These are phyloP conservation scores for Dothiorella sarmentorum DNA, from an alignment of 2,329 filamentous ascomycete species.

Conservation along the genomic window DNA sequence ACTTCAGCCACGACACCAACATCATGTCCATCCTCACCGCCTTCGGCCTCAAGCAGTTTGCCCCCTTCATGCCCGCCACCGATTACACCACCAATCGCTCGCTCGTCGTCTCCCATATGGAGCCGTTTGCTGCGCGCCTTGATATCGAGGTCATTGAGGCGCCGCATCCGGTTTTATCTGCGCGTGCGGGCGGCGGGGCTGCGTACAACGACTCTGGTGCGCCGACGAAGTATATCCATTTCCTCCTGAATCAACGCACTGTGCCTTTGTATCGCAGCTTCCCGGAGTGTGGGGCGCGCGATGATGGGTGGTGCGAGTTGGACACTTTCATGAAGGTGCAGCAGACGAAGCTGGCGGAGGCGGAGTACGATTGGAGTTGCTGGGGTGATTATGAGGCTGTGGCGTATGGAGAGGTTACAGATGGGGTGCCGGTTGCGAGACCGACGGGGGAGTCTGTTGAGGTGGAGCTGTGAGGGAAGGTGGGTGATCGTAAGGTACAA, in stretches of 20 bases:
- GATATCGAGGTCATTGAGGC: constrained; percentile 72
- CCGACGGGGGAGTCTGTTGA: background rate
- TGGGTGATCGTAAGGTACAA: too few species aligned
- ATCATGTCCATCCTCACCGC: constrained; percentile 68
- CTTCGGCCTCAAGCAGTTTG: constrained; percentile 69
- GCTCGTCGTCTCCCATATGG: constrained; percentile 64
- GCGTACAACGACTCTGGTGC: constrained; percentile 33
- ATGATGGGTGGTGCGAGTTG: constrained; percentile 76
- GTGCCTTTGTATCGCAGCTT: constrained; percentile 66
- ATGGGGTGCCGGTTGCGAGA: constrained; percentile 44
- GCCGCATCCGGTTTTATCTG: constrained; percentile 55
- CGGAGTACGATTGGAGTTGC: constrained; percentile 64
- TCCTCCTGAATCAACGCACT: constrained; percentile 71
- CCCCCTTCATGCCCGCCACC: constrained; percentile 50
- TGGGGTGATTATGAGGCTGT: constrained; percentile 54
- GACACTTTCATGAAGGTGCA: constrained; percentile 63
- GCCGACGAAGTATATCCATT: constrained; percentile 68
- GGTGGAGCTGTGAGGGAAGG: background rate
- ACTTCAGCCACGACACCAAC: constrained; percentile 76
- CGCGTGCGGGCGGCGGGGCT: constrained; percentile 32
- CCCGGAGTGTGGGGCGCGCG: constrained; percentile 59
- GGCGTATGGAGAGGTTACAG: constrained; percentile 48
- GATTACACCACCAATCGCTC: constrained; percentile 55
- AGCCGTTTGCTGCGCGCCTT: constrained; percentile 68
- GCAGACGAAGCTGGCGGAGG: constrained; percentile 55